Evolutionary conservation across 306 rosid species (phyloP).

Genomic region (Potentilla sterilis): DNA sequence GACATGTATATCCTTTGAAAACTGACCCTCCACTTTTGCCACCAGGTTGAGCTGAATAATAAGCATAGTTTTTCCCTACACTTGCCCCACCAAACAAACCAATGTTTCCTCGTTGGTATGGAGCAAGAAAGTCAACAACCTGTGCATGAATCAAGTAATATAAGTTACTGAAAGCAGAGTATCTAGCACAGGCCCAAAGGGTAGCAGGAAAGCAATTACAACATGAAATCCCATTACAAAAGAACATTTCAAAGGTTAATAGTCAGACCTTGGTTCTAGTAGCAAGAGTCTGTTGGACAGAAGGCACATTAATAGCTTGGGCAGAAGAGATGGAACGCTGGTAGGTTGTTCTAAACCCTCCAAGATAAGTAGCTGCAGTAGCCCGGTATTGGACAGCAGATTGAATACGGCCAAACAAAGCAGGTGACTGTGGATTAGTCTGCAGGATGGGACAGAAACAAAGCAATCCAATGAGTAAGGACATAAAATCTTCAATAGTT

Average conservation of each 20-base stretch:
- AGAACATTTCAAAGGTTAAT: neutral
- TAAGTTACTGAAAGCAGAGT: neutral
- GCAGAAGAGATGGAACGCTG: constrained; percentile 85
- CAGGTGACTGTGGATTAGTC: constrained; percentile 96
- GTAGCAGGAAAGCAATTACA: too few relatives aligned
- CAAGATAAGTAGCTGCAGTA: constrained; percentile 85
- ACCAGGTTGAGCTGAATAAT: constrained; percentile 96
- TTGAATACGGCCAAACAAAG: constrained; percentile 90
- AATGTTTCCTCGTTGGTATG: constrained; percentile 96
- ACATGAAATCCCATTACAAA: neutral
- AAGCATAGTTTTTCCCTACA: constrained; percentile 86
- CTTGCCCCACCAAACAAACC: constrained; percentile 95
- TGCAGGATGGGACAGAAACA: constrained; percentile 28
- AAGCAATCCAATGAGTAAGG: neutral
- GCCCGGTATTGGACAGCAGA: constrained; percentile 93
- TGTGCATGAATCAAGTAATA: constrained; percentile 12
- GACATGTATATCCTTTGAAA: neutral
- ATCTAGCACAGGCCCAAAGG: neutral
- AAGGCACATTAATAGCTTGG: constrained; percentile 77
- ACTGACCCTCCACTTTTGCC: constrained; percentile 85
- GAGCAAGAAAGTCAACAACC: constrained; percentile 96
- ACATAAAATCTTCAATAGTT: neutral
- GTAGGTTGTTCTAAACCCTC: constrained; percentile 86
- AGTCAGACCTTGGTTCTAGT: constrained; percentile 84
- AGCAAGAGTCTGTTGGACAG: constrained; percentile 80